Percentiles rank a stretch among this genome's conserved stretches.
phyloP scores from a whole-genome alignment of 2,329 filamentous ascomycete species.

The Botryotinia calthae region DNA sequence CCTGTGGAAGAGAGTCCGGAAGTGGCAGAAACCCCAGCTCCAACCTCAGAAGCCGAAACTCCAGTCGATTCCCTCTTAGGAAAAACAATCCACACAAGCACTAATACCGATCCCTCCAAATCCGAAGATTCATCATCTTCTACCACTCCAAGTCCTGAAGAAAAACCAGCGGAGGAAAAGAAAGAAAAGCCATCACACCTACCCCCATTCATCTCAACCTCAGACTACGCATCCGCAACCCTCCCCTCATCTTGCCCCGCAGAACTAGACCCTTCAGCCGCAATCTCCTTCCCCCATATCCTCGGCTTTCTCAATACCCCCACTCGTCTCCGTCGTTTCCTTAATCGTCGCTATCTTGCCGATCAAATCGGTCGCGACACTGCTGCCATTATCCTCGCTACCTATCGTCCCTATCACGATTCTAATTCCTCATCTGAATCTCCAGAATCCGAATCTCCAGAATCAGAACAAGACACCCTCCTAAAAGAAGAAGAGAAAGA shows the following conservation, averaged over 20 bases:
- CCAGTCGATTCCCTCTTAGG: slow-evolving; percentile 32
- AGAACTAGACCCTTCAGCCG: slow-evolving; percentile 68
- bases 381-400: slow-evolving; percentile 74
- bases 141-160: slow-evolving; percentile 22
- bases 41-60: slow-evolving; percentile 10
- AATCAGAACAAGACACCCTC: slow-evolving; percentile 60
- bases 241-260: slow-evolving; percentile 65
- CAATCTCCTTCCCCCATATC: slow-evolving; percentile 81
- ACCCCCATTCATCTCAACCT: slow-evolving; percentile 69
- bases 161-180: slow-evolving; percentile 46
- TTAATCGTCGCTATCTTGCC: slow-evolving; percentile 80
- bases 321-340: slow-evolving; percentile 79
- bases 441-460: slow-evolving; percentile 33
- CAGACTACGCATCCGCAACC: slow-evolving; percentile 65
- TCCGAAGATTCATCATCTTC: slow-evolving; percentile 21
- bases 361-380: slow-evolving; percentile 86
- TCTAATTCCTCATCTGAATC: slow-evolving; percentile 34
- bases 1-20: slow-evolving; percentile 33
- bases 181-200: slow-evolving; percentile 60
- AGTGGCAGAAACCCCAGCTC: not conserved
- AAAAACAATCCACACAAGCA: slow-evolving; percentile 34
- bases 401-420: slow-evolving; percentile 49
- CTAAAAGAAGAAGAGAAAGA: slow-evolving; percentile 72
- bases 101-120: slow-evolving; percentile 28
- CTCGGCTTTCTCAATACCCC: slow-evolving; percentile 91